Evolutionary conservation across 306 rosid genomes (phyloP), one percentile per base, ranked within the genome.

Genomic region (Castanopsis chinensis): DNA sequence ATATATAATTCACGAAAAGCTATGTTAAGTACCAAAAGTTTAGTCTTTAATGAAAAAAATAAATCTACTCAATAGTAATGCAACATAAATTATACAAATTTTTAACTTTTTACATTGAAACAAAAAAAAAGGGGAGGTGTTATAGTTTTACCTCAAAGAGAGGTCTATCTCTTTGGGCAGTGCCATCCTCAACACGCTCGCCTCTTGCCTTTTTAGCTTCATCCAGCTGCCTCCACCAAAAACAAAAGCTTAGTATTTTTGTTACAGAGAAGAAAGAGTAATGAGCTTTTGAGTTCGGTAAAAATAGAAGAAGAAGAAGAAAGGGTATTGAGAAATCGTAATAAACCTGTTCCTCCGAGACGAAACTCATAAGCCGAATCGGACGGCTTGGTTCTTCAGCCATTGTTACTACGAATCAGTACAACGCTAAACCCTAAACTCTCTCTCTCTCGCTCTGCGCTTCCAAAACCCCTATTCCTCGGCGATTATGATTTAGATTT

Each of bases 141-240:
- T 13, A 41, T 41, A 75, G 43, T 17, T 64, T 6, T 68, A 94
- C 97, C 95, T 95, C 96, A 80, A 10, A 91, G 68, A 95, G 97
- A 58, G 98, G 95, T 85, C 97, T 87, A 67, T 95, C 99, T 51
- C 98, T 83, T 32, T 90, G 91, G 56, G 97, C 98, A 76, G 97
- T 95, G 61, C 97, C 98, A 58, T 95, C 99, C 3, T 95, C 99
- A 64, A 92, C 92, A 30, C 97, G 87, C 57, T 90, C 97, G 25
- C 97, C 99, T 75, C 98, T 90, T 57, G 89, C 45, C 86, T 67
- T 89, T 87, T 92, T 92, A 14, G 93, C 79, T 81, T 92, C 94
- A 55, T 85, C 94, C 83, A 92, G 75, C 97, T 94, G 89, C 81
- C 73, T 15, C 21, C 52, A 67, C 72, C 49, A n/a, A 67, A 32